These are phyloP conservation scores for Phylloporus sp. DNA, from an alignment of 768 basidiomycete genomes.

Conservation along the genomic window DNA sequence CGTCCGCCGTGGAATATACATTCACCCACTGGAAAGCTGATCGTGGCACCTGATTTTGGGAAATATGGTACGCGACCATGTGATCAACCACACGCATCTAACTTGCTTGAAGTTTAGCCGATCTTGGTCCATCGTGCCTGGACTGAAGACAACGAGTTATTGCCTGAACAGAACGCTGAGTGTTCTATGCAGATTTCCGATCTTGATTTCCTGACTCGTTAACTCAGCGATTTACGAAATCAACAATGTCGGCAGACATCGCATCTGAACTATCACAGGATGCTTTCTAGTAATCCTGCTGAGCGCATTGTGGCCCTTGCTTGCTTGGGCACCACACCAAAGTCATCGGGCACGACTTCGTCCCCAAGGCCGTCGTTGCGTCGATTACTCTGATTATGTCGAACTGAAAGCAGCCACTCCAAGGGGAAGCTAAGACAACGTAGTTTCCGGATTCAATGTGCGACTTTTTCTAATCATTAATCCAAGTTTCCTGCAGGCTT, in stretches of 20 bases:
- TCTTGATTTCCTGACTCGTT: not conserved
- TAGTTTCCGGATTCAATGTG: not conserved
- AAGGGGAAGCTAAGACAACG: not conserved
- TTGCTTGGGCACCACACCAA: not conserved
- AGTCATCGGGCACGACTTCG: not conserved
- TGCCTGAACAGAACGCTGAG: not conserved
- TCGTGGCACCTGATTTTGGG: constrained; percentile 24
- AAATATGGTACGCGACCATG: constrained; percentile 37
- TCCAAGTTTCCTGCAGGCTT: not conserved
- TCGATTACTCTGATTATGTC: not conserved
- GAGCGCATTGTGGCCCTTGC: not conserved
- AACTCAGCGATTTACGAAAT: not conserved
- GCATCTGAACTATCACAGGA: not conserved
- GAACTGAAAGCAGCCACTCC: not conserved
- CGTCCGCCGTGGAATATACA: constrained; percentile 44
- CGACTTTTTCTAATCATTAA: not conserved
- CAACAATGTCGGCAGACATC: not conserved
- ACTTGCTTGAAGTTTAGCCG: not conserved
- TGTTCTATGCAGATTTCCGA: not conserved
- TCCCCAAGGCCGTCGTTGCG: not conserved
- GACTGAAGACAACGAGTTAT: constrained; percentile 44
- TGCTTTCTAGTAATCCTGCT: not conserved
- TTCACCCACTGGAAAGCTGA: constrained; percentile 64
- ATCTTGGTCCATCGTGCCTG: constrained; percentile 52
- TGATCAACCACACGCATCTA: not conserved